Conservation (phyloP, 108 stramenopile species). For the Discostella pseudostelligera region DNA sequence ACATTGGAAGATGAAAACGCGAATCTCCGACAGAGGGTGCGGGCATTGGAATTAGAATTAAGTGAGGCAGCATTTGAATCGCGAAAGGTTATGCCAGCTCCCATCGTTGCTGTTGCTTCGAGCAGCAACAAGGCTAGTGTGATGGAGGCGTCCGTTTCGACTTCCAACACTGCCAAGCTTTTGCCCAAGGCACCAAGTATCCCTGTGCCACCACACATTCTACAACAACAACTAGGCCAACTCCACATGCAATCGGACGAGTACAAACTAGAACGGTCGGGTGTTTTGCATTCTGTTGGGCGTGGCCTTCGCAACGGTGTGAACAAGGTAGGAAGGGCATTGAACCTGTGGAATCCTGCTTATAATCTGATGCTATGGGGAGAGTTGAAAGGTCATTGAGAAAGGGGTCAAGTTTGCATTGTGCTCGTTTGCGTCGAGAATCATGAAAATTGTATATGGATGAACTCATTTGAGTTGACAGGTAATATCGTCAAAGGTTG, state of each 20-base stretch:
- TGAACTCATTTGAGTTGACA: not conserved
- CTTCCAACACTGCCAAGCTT: not conserved
- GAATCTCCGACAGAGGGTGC: constrained; percentile 18
- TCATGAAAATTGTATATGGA: not conserved
- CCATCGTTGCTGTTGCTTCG: not conserved
- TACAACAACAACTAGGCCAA: constrained; percentile 23
- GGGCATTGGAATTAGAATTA: constrained; percentile 32
- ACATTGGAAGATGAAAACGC: constrained; percentile 25
- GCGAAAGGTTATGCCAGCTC: constrained; percentile 16
- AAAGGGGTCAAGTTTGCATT: not conserved
- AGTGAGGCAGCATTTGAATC: constrained; percentile 37
- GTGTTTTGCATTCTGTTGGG: constrained; percentile 20
- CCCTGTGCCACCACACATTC: constrained; percentile 21
- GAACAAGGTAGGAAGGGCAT: constrained; percentile 22
- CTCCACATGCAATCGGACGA: constrained; percentile 17
- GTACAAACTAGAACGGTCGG: constrained; percentile 27
- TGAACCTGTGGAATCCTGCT: constrained; percentile 34
- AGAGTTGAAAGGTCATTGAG: constrained; percentile 9
- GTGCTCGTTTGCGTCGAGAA: not conserved
- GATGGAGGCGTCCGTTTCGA: constrained; percentile 5
- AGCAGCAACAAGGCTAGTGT: not conserved
- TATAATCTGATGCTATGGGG: constrained; percentile 15
- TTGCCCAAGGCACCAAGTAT: constrained; percentile 26
- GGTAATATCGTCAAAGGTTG: not conserved
- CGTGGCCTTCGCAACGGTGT: constrained; percentile 13